Conservation (phyloP, 1,284 basidiomycete species). For the Xerocomus amazonicus region DNA sequence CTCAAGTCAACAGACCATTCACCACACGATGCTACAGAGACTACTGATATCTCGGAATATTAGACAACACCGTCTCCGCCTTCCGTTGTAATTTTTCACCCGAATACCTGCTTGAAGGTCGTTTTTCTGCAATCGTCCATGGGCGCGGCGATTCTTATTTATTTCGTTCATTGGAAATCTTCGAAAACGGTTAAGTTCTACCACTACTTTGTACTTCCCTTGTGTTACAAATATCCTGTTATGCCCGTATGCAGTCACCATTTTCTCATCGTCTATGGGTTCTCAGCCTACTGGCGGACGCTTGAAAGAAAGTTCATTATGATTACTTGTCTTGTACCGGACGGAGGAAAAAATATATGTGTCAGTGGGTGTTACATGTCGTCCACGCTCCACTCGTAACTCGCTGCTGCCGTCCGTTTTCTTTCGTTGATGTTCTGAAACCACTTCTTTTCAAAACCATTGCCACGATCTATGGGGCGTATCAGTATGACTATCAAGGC, state of each 20-base stretch:
- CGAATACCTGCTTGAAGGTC: constrained; percentile 8
- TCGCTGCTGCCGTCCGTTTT: constrained; percentile 65
- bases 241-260: background rate
- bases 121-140: constrained; percentile 14
- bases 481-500: constrained; percentile 9
- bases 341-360: constrained; percentile 1
- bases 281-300: background rate
- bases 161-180: constrained; percentile 12
- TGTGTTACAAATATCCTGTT: background rate
- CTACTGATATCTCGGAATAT: constrained; percentile 32
- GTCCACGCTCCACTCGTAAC: constrained; percentile 82
- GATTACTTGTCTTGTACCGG: background rate
- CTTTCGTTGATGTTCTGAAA: constrained; percentile 80
- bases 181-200: constrained; percentile 8
- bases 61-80: constrained; percentile 15
- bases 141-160: constrained; percentile 23
- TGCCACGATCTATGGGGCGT: constrained; percentile 70
- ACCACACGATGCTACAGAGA: constrained; percentile 26
- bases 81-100: constrained; percentile 8
- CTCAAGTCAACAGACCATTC: constrained; percentile 27
- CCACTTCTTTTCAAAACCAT: constrained; percentile 91
- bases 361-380: constrained; percentile 65
- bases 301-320: background rate
- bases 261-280: background rate
- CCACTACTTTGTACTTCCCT: constrained; percentile 2